Base-by-base conservation (phyloP, 2,329 filamentous ascomycete genomes). In the Cytospora paraplurivora region DNA sequence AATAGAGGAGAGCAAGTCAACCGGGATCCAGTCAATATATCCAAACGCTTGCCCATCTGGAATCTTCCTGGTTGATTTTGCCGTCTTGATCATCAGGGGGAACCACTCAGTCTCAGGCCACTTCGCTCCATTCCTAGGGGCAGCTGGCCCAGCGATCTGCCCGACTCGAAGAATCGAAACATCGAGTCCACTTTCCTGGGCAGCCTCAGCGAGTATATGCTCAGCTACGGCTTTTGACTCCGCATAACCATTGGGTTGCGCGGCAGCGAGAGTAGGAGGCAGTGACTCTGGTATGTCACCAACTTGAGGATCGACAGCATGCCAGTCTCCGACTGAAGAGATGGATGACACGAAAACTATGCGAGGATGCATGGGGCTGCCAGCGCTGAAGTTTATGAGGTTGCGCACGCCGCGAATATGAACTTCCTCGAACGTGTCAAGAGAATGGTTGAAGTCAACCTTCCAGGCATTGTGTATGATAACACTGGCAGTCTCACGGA, bases 401-500 rank as follows among this genome's bases (percentile, higher is more conserved):
- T 68, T 27, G 2, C 67, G 62, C 10, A 69, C 66, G 6, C 68
- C 66, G 15, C 57, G 55, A 34, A 70, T 62, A 53, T 69, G 67
- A 0, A 60, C 47, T 5, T 59, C 57, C 61, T 67, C 66, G 49
- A 70, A 70, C 5, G 68, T 65, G 3, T 64, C 61, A 27, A 71
- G 65, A 19, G 56, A 34, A 6, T 67, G 67, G 33, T 69, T 70
- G 66, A 70, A 70, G 56, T 70, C 67, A 6, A 70, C 71, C 7
- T 63, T 69, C 65, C 71, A 72, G 15, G 70, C 68, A n/a, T 67
- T 71, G 55, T 71, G 70, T 34, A 69, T 66, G 44, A 68, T 49
- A 2, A 64, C 6, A n/a, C 44, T 54, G 11, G 62, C 10, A 4
- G 44, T 61, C 35, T 52, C 19, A 1, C 52, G 34, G 1, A 61